Evolutionary conservation across 208 protist genomes (phyloP).

Genomic region (Eutreptiella sp.): DNA sequence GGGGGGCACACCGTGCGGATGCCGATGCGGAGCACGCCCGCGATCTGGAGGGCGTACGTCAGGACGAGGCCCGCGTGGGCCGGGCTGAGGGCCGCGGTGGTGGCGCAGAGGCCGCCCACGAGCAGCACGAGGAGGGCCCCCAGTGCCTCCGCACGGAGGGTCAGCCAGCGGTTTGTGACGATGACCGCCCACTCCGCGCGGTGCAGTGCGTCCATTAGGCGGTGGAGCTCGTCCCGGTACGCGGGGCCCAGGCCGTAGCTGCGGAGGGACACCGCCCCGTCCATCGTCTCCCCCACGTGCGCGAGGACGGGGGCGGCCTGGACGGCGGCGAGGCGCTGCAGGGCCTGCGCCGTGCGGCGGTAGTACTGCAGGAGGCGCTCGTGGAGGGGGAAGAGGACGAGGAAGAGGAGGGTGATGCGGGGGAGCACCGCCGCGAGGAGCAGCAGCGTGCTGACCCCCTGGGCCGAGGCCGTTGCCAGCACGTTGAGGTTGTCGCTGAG

Average conservation of each 20-base stretch:
- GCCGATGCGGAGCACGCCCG: no score
- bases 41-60: slow-evolving; percentile 39
- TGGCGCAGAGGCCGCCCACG: no score
- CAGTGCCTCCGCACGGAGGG: no score
- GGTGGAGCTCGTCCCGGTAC: slow-evolving; percentile 18
- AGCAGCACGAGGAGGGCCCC: no score
- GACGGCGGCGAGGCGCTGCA: slow-evolving; percentile 33
- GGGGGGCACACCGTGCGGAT: no score
- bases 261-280: slow-evolving; percentile 20
- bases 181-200: slow-evolving; percentile 21
- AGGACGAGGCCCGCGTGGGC: slow-evolving; percentile 29
- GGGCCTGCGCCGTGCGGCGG: slow-evolving; percentile 15
- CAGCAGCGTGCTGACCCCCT: no score
- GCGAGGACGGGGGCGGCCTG: slow-evolving; percentile 6
- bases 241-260: slow-evolving; percentile 2
- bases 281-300: slow-evolving; percentile 36
- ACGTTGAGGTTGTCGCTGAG: no score
- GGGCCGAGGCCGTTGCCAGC: no score
- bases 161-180: slow-evolving; percentile 35
- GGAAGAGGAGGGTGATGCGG: no score
- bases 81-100: neutral
- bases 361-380: slow-evolving; percentile 35
- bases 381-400: no score
- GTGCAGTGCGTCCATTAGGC: slow-evolving; percentile 1
- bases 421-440: no score